A percentile compares a stretch with the other conserved stretches of the same genome.
Evolutionary conservation across 805 yeast species (phyloP).

Genomic region (Candida quercuum): DNA sequence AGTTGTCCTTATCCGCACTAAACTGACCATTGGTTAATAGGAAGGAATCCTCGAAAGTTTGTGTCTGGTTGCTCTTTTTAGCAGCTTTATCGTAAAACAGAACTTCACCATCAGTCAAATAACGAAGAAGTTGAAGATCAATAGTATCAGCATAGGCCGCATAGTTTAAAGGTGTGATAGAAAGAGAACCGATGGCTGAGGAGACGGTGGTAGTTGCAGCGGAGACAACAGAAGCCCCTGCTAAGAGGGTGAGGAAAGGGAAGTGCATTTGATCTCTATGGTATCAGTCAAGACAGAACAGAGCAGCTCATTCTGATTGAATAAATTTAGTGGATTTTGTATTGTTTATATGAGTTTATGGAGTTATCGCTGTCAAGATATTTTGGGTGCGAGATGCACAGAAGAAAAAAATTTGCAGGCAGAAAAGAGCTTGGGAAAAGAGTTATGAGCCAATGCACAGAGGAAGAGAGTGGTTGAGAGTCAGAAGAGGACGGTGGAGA

Average conservation of each 20-base stretch:
- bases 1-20: conserved; percentile 1
- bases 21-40: conserved; percentile 12
- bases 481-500: no score
- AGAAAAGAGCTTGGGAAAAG: no score
- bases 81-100: conserved; percentile 11
- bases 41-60: conserved; percentile 7
- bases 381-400: no score
- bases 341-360: background rate
- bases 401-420: no score
- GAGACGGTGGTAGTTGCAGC: background rate
- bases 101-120: conserved; percentile 9
- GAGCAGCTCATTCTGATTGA: background rate
- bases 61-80: conserved; percentile 4
- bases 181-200: conserved; percentile 12
- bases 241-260: background rate
- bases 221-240: background rate
- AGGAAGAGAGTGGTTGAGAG: no score
- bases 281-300: no score
- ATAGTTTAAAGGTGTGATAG: conserved; percentile 16
- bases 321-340: background rate
- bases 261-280: background rate
- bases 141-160: conserved; percentile 11
- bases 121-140: conserved; percentile 14
- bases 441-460: no score
- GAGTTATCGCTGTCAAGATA: conserved; percentile 2